These are phyloP conservation scores for Vaccinium myrtillus DNA, from an alignment of 148 eudicot genomes.

Conservation along the genomic window DNA sequence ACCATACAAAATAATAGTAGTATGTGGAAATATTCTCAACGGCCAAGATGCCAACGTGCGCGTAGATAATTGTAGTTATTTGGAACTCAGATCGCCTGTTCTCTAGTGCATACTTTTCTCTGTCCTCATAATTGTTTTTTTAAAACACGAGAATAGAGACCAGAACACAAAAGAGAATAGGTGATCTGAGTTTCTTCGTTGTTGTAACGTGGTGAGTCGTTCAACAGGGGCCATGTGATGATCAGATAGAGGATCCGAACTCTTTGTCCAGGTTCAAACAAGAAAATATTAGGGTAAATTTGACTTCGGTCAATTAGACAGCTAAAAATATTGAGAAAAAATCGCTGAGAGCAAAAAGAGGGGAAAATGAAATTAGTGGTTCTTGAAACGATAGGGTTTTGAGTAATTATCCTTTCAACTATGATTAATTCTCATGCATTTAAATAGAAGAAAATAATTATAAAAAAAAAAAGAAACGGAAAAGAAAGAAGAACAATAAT, in stretches of 20 bases:
- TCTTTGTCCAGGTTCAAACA: background rate
- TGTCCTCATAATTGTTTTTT: background rate
- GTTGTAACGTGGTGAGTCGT: background rate
- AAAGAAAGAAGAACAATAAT: too few species aligned
- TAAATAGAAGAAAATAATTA: too few species aligned
- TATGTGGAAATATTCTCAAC: background rate
- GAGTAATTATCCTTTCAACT: background rate
- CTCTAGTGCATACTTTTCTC: background rate
- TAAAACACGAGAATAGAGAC: too few species aligned
- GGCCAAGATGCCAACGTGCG: background rate
- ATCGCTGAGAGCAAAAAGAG: background rate
- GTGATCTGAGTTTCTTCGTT: background rate
- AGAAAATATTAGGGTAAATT: background rate
- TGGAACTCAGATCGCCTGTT: background rate
- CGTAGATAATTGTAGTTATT: background rate
- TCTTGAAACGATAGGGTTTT: background rate
- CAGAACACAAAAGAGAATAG: too few species aligned
- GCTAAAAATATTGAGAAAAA: background rate
- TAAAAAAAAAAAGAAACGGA: too few species aligned
- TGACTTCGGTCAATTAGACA: background rate
- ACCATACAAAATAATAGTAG: background rate
- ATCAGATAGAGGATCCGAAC: background rate
- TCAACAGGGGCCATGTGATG: background rate
- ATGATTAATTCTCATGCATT: background rate
- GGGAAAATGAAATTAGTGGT: background rate